A percentile compares a stretch with the other conserved stretches of the same genome.
phyloP scores from a whole-genome alignment of 768 basidiomycete species.

The Dentipellis sp. region DNA sequence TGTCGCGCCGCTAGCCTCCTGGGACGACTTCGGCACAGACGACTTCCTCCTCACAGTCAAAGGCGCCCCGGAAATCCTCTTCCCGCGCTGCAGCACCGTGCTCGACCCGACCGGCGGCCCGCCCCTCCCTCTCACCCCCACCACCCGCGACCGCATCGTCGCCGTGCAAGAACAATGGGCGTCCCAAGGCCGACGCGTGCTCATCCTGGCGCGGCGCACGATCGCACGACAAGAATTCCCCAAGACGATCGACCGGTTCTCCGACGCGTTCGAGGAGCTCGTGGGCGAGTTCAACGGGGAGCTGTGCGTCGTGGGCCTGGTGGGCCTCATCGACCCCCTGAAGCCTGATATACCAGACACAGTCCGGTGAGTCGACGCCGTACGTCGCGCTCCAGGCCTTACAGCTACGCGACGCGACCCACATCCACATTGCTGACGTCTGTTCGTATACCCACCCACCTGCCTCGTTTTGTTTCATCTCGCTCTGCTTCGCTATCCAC shows the following conservation, averaged over 20 bases:
- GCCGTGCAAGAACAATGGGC: conserved; percentile 40
- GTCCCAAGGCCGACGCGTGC: conserved; percentile 48
- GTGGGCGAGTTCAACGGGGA: conserved; percentile 33
- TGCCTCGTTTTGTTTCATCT: neutral
- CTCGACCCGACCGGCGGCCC: conserved; percentile 28
- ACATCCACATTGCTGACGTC: neutral
- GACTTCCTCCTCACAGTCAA: conserved; percentile 31
- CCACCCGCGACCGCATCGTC: conserved; percentile 21
- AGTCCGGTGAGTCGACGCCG: conserved; percentile 19
- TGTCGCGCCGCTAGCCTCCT: conserved; percentile 18
- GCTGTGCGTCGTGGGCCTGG: conserved; percentile 45
- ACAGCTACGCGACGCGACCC: neutral
- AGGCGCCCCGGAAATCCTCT: conserved; percentile 45
- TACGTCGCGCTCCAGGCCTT: neutral
- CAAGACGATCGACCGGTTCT: conserved; percentile 19
- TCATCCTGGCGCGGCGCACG: conserved; percentile 42
- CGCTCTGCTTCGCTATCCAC: too few species aligned
- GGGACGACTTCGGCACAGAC: conserved; percentile 18
- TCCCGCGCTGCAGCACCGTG: conserved; percentile 31
- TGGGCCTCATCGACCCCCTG: conserved; percentile 55
- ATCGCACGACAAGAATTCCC: conserved; percentile 25
- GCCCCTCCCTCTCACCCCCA: conserved; percentile 22
- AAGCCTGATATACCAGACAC: conserved; percentile 45
- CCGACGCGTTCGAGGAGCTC: conserved; percentile 33
- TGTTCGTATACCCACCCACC: neutral